phyloP scores from a whole-genome alignment of 2,329 filamentous ascomycete genomes.

The Proliferodiscus dingleyae region DNA sequence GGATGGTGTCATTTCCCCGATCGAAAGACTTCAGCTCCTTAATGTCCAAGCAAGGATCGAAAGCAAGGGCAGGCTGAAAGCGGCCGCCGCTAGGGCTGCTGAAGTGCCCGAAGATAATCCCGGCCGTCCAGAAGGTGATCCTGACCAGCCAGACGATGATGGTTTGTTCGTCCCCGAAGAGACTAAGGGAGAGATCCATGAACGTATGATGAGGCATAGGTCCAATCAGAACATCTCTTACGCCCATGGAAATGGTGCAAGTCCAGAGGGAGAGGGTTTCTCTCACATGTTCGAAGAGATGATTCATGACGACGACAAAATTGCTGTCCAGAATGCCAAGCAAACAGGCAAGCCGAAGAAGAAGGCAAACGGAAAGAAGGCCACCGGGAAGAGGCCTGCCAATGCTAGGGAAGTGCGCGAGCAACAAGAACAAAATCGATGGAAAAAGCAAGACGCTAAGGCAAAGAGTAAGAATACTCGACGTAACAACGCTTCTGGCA shows the following conservation, averaged over 20 bases:
- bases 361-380: too few species aligned
- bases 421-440: slow-evolving; percentile 9
- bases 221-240: too few species aligned
- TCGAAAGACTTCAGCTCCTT: slow-evolving; percentile 7
- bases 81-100: not conserved
- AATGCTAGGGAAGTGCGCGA: slow-evolving; percentile 13
- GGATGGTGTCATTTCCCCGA: slow-evolving; percentile 4
- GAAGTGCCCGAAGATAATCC: too few species aligned
- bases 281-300: not conserved
- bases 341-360: slow-evolving; percentile 14
- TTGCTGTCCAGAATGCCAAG: slow-evolving; percentile 5
- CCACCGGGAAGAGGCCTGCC: slow-evolving; percentile 11
- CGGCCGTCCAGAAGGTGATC: too few species aligned
- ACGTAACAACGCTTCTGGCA: not conserved
- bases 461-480: slow-evolving; percentile 14
- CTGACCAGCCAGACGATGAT: too few species aligned
- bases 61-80: not conserved
- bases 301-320: slow-evolving; percentile 1
- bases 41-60: slow-evolving; percentile 8
- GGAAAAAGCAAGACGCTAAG: slow-evolving; percentile 20
- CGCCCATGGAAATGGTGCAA: too few species aligned
- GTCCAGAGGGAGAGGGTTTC: too few species aligned
- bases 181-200: too few species aligned
- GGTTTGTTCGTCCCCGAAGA: too few species aligned
- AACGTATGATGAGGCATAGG: too few species aligned